Evolutionary conservation across 768 basidiomycete species (phyloP).

Genomic region (Kwoniella sp.): DNA sequence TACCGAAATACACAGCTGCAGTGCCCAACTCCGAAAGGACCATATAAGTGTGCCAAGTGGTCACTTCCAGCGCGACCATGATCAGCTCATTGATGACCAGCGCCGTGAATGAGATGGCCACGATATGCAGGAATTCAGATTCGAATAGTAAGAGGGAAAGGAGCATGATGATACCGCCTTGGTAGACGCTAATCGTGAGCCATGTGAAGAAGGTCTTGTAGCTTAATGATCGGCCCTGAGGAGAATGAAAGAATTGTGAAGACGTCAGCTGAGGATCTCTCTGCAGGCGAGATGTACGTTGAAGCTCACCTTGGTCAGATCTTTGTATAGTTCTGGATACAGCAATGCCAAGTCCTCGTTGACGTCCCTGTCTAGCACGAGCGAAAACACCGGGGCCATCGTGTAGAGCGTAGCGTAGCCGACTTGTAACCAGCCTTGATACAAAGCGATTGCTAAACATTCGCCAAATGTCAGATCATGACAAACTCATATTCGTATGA

Average conservation of each 20-base stretch:
- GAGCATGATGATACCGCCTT: constrained; percentile 99
- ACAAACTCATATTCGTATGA: too few relatives aligned
- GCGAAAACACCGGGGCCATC: constrained; percentile 97
- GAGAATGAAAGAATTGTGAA: neutral
- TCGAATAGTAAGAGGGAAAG: constrained; percentile 94
- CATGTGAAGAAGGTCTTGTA: constrained; percentile 99
- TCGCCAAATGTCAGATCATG: neutral
- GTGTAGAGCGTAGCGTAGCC: constrained; percentile 96
- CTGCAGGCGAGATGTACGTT: too few relatives aligned
- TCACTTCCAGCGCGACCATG: constrained; percentile 98
- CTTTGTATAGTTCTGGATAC: constrained; percentile 97
- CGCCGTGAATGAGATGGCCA: constrained; percentile 96
- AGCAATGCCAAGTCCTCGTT: constrained; percentile 91
- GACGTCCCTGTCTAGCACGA: constrained; percentile 92
- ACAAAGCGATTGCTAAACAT: constrained; percentile 81
- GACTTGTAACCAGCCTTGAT: constrained; percentile 97
- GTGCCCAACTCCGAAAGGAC: constrained; percentile 87
- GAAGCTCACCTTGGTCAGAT: constrained; percentile 83
- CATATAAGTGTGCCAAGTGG: constrained; percentile 98
- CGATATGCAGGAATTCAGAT: constrained; percentile 95
- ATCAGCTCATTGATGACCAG: constrained; percentile 94
- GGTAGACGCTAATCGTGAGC: constrained; percentile 96
- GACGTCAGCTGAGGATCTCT: too few relatives aligned
- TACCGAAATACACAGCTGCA: constrained; percentile 80
- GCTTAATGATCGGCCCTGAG: constrained; percentile 84